Base-by-base conservation (phyloP, 2,329 filamentous ascomycete genomes). In the Paracoccidioides lutzii region DNA sequence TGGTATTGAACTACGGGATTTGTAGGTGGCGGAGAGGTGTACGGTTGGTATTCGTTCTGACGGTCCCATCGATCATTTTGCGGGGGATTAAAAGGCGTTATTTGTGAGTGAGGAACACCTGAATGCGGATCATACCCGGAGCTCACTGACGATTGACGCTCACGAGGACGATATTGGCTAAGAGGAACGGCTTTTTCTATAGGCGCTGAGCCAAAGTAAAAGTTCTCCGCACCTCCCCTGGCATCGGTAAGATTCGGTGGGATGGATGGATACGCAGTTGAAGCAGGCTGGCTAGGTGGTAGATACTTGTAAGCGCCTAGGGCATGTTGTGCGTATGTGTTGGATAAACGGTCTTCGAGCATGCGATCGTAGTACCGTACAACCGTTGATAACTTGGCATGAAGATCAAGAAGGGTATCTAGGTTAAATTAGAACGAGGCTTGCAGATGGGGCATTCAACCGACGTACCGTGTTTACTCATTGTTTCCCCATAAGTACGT, bases 311-410 rank as follows among this genome's bases (percentile, higher is more conserved):
- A 89, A 2, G 80, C 79, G 9, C 83, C 80, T 22, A 89, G 74
- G 45, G 73, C 83, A 64, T 91, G 87, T 65, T 95, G 88, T 60
- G 83, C 87, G 68, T 97, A 97, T 1, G 93, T 91, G 69, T 87
- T 94, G 7, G 90, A 95, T 32, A 98, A 77, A 42, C 93, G 83
- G 60, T 98, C 93, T 71, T 98, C 93, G 14, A 98, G 79, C 93
- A 98, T 97, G 43, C 90, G 84, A 70, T 98, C 93, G 67, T 98
- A 98, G 68, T 97, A 97, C 38, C 93, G 83, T 4, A 98, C 93
- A 32, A 97, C 93, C 0, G 91, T 96, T 0, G 91, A 93, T 30
- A 98, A 77, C 69, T 98, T 98, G 15, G 90, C 87, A 68, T 98
- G 93, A 0, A 98, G 77, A 69, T 98, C 93, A 30, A 97, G 80